Conservation (phyloP, 2,329 filamentous ascomycete species). For the Intubia oerlemansii region DNA sequence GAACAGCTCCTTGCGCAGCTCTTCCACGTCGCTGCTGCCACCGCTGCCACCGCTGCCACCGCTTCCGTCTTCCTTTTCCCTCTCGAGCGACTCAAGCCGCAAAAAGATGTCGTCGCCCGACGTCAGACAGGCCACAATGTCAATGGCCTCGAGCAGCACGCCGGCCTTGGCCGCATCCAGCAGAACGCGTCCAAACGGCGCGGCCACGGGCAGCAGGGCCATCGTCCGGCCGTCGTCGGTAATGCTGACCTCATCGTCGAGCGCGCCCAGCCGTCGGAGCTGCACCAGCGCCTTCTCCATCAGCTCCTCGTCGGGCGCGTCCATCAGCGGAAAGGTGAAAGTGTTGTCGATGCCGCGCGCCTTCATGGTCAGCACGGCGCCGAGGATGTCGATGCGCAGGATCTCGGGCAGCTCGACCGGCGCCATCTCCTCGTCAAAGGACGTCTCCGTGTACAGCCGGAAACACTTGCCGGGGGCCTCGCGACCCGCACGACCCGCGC, state of each 20-base stretch:
- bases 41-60: too few species aligned
- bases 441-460: slow-evolving; percentile 64
- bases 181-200: slow-evolving; percentile 60
- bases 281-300: slow-evolving; percentile 68
- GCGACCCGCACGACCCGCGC: slow-evolving; percentile 78
- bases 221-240: slow-evolving; percentile 56
- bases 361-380: slow-evolving; percentile 82
- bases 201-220: slow-evolving; percentile 64
- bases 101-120: slow-evolving; percentile 42
- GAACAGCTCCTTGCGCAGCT: slow-evolving; percentile 31
- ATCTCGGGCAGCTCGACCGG: slow-evolving; percentile 66
- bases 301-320: slow-evolving; percentile 54
- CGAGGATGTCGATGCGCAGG: slow-evolving; percentile 67
- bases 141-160: slow-evolving; percentile 65
- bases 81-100: slow-evolving; percentile 34
- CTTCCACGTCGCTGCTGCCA: slow-evolving; percentile 29
- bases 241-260: slow-evolving; percentile 51
- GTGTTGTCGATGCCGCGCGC: slow-evolving; percentile 71
- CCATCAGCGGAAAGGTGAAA: slow-evolving; percentile 65
- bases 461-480: slow-evolving; percentile 83
- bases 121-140: slow-evolving; percentile 50
- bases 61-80: background rate
- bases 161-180: slow-evolving; percentile 55
- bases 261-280: slow-evolving; percentile 55
- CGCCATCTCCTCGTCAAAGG: slow-evolving; percentile 48